Conservation (phyloP, 2,329 filamentous ascomycete species). For the Paraphaeosphaeria sporulosa region DNA sequence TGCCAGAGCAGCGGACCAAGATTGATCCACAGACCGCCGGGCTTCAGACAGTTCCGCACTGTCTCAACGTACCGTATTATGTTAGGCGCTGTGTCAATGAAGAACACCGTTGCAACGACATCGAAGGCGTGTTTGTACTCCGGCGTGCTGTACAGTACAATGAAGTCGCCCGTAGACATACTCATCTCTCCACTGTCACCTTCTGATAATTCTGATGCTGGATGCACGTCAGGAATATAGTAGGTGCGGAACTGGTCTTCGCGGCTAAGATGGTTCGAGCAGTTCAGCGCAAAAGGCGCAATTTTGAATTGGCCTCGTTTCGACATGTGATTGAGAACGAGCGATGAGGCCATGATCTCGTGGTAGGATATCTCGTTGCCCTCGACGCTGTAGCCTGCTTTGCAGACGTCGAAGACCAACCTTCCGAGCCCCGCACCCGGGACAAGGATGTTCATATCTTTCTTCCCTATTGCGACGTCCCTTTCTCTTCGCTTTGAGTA, state of each 20-base stretch:
- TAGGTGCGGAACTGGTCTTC: conserved; percentile 78
- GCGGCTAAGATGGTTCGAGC: conserved; percentile 83
- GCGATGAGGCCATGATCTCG: conserved; percentile 84
- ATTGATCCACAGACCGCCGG: conserved; percentile 86
- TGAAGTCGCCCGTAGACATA: conserved; percentile 93
- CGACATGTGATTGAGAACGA: conserved; percentile 74
- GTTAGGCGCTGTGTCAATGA: conserved; percentile 96
- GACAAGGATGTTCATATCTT: conserved; percentile 73
- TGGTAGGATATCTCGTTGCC: conserved; percentile 97
- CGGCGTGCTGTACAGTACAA: conserved; percentile 78
- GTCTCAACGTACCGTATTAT: conserved; percentile 88
- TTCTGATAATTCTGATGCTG: conserved; percentile 46
- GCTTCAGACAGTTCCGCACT: conserved; percentile 77
- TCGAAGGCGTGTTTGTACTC: conserved; percentile 72
- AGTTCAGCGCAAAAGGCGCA: conserved; percentile 85
- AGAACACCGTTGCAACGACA: conserved; percentile 89
- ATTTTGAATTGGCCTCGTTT: conserved; percentile 71
- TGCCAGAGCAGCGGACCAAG: conserved; percentile 94
- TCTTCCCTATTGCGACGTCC: conserved; percentile 35
- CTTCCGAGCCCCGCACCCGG: conserved; percentile 90
- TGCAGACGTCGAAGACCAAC: conserved; percentile 85
- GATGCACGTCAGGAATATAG: conserved; percentile 76
- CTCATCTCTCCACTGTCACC: conserved; percentile 64
- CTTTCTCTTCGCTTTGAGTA: conserved; percentile 39
- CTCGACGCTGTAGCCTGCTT: conserved; percentile 75